phyloP scores from a whole-genome alignment of 2,329 filamentous ascomycete species.

The Endothia cerciana region DNA sequence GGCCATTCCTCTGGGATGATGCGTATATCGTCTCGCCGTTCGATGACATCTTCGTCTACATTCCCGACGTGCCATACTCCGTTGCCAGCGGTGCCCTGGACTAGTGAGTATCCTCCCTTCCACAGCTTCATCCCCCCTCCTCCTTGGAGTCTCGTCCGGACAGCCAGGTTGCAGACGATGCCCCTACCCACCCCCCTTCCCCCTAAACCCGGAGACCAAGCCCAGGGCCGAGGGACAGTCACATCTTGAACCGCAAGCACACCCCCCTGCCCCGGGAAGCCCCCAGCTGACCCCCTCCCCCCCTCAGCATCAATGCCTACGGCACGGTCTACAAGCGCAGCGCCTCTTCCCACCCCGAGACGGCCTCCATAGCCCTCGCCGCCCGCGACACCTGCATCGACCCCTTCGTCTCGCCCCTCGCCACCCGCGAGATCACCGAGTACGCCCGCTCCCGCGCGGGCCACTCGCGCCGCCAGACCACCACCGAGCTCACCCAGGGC shows the following conservation, averaged over 20 bases:
- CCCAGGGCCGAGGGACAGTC: no score
- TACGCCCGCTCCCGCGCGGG: constrained; percentile 38
- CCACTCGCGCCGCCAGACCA: constrained; percentile 53
- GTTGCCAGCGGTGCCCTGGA: constrained; percentile 44
- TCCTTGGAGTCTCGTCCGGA: no score
- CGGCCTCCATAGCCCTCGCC: constrained; percentile 40
- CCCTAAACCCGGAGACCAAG: no score
- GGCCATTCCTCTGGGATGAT: constrained; percentile 61
- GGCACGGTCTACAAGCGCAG: constrained; percentile 40
- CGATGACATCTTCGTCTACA: constrained; percentile 55
- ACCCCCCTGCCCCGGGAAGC: no score
- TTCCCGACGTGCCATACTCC: constrained; percentile 55
- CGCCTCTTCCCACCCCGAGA: constrained; percentile 33
- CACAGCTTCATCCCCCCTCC: background rate
- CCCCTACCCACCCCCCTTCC: no score
- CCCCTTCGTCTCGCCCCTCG: constrained; percentile 36
- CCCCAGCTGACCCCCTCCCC: background rate
- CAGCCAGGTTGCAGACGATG: no score
- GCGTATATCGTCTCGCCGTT: constrained; percentile 62
- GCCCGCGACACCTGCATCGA: constrained; percentile 51
- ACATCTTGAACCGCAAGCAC: background rate
- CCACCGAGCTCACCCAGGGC: constrained; percentile 47
- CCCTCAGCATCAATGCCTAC: constrained; percentile 46
- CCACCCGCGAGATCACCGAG: constrained; percentile 33
- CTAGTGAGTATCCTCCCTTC: constrained; percentile 30